A percentile compares a stretch with the other conserved stretches of the same genome.
Evolutionary conservation across 2,329 filamentous ascomycete species (phyloP).

Genomic region (Colletotrichum navitas): DNA sequence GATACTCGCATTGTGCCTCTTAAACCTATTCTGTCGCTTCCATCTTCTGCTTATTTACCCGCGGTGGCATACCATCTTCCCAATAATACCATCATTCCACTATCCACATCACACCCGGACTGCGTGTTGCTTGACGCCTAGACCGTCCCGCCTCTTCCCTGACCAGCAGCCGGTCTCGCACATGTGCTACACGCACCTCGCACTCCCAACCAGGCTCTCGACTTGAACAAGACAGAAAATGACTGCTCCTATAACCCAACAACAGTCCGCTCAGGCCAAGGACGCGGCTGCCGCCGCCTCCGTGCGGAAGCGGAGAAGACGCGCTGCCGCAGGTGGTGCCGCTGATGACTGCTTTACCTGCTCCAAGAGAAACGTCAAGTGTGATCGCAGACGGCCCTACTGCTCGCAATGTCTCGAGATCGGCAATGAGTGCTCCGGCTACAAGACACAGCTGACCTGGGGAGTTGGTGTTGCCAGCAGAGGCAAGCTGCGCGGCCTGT

Average conservation of each 20-base stretch:
- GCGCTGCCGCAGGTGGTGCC: constrained; percentile 88
- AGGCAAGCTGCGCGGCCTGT: constrained; percentile 91
- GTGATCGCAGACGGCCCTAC: constrained; percentile 92
- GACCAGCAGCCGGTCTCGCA: constrained; percentile 25
- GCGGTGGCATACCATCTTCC: constrained; percentile 18
- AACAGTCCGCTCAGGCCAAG: constrained; percentile 56
- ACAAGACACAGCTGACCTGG: constrained; percentile 97
- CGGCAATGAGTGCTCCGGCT: constrained; percentile 93
- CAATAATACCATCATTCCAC: constrained; percentile 26
- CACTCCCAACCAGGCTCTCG: constrained; percentile 10
- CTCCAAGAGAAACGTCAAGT: constrained; percentile 84
- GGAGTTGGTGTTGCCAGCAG: constrained; percentile 95
- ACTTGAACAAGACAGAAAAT: constrained; percentile 25
- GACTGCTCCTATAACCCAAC: constrained; percentile 42
- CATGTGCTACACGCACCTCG: constrained; percentile 29
- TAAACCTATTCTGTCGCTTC: constrained; percentile 29
- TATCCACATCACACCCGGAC: constrained; percentile 20
- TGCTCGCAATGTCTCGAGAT: constrained; percentile 94
- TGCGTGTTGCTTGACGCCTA: constrained; percentile 18
- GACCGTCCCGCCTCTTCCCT: neutral
- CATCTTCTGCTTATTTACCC: constrained; percentile 21
- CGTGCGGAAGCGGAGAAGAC: constrained; percentile 81
- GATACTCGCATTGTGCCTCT: constrained; percentile 28
- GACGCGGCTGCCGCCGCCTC: constrained; percentile 62
- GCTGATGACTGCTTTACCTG: constrained; percentile 97